These are phyloP conservation scores for Scleromitrula shiraiana DNA, from an alignment of 2,329 filamentous ascomycete genomes.

Conservation along the genomic window DNA sequence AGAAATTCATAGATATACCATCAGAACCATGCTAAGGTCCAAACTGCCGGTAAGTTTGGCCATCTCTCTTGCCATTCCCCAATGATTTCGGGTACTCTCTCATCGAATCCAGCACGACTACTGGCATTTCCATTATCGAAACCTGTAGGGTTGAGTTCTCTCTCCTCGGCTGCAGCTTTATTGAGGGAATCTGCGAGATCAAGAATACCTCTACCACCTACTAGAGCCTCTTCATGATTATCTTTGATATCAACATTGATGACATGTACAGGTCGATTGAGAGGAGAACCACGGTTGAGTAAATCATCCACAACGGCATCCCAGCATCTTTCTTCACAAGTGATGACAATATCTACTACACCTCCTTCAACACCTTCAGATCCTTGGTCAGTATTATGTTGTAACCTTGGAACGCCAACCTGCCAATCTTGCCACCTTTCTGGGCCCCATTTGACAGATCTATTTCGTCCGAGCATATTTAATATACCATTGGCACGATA, in stretches of 20 bases:
- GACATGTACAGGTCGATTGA: slow-evolving; percentile 92
- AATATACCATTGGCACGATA: slow-evolving; percentile 90
- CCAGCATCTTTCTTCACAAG: slow-evolving; percentile 97
- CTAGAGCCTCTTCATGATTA: slow-evolving; percentile 91
- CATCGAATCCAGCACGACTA: slow-evolving; percentile 74
- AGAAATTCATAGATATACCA: neutral
- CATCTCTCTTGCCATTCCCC: slow-evolving; percentile 91
- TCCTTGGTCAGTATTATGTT: slow-evolving; percentile 69
- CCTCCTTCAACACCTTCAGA: slow-evolving; percentile 77
- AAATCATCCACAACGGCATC: slow-evolving; percentile 95
- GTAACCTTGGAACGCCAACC: slow-evolving; percentile 72
- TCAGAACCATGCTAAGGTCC: slow-evolving; percentile 94
- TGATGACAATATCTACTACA: slow-evolving; percentile 89
- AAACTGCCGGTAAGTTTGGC: slow-evolving; percentile 83
- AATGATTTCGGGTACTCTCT: slow-evolving; percentile 84
- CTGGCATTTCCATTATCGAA: slow-evolving; percentile 64
- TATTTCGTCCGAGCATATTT: slow-evolving; percentile 91
- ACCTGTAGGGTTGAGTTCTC: slow-evolving; percentile 49
- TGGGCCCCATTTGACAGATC: slow-evolving; percentile 86
- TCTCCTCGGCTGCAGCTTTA: slow-evolving; percentile 68
- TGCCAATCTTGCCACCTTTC: slow-evolving; percentile 98
- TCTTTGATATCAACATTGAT: slow-evolving; percentile 99
- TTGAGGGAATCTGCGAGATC: slow-evolving; percentile 85
- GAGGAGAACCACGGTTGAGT: slow-evolving; percentile 70
- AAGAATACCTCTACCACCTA: slow-evolving; percentile 85